phyloP scores from a whole-genome alignment of 192 early-diverging fungal genomes.

The Linderina pennispora region DNA sequence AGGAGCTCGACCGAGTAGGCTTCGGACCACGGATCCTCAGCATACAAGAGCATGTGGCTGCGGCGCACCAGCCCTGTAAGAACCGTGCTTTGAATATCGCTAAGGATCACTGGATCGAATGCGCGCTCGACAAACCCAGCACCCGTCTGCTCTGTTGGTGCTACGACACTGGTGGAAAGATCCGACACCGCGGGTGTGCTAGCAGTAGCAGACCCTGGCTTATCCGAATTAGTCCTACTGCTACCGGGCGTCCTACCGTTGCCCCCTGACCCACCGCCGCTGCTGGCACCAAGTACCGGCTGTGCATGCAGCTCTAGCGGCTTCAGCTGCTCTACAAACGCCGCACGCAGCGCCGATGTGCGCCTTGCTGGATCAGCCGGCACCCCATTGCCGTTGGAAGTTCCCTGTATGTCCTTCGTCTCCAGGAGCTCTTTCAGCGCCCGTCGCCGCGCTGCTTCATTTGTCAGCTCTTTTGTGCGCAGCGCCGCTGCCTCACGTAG shows the following conservation, averaged over 20 bases:
- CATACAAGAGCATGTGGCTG: constrained; percentile 37
- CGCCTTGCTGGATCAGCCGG: neutral
- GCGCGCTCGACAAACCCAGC: constrained; percentile 5
- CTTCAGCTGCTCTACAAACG: constrained; percentile 30
- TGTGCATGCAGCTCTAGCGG: constrained; percentile 8
- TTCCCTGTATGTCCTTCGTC: neutral
- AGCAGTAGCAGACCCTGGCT: neutral
- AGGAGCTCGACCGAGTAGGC: constrained; percentile 35
- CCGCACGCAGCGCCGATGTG: constrained; percentile 5
- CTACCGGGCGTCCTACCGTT: too few relatives aligned
- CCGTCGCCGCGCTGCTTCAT: neutral
- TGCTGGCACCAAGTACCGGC: neutral
- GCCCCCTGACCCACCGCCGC: too few relatives aligned
- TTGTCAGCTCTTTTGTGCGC: neutral
- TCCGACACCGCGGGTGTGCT: too few relatives aligned
- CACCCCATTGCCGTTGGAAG: neutral
- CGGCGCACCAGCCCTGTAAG: constrained; percentile 23
- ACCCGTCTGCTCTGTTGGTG: neutral
- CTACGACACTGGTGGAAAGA: neutral
- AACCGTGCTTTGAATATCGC: constrained; percentile 29
- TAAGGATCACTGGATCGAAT: constrained; percentile 18
- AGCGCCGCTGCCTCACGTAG: neutral
- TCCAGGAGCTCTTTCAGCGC: neutral
- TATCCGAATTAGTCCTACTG: neutral
- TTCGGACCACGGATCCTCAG: constrained; percentile 44